phyloP scores from a whole-genome alignment of 208 protist genomes.

The Crithidia brevicula region DNA sequence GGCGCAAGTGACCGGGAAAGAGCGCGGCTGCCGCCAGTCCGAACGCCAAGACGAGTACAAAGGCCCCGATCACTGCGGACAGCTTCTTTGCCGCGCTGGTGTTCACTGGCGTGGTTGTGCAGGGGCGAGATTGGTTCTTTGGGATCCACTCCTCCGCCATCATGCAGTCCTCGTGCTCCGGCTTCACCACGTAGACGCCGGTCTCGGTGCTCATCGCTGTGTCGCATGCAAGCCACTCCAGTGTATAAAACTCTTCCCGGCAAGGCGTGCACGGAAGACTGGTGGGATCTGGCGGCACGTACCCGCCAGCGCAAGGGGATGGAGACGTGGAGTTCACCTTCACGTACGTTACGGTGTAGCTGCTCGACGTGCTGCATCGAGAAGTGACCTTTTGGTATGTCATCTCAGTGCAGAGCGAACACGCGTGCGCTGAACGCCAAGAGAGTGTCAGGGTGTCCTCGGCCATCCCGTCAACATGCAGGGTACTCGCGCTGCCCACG shows the following conservation, averaged over 20 bases:
- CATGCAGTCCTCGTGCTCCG: constrained; percentile 3
- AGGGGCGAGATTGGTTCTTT: background rate
- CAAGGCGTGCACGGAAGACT: constrained; percentile 5
- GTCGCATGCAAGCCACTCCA: constrained; percentile 19
- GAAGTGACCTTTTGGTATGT: background rate
- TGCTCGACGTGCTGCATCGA: background rate
- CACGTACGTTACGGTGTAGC: constrained; percentile 3
- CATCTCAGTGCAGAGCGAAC: constrained; percentile 5
- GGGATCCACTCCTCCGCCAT: background rate
- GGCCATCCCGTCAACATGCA: background rate
- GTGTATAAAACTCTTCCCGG: background rate
- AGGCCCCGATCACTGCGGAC: background rate
- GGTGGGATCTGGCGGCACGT: background rate
- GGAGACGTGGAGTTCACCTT: background rate
- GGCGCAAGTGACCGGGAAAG: background rate
- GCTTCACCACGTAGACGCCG: constrained; percentile 6
- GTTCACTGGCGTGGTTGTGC: background rate
- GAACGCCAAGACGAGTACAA: background rate
- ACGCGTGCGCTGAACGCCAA: constrained; percentile 16
- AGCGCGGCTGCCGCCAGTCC: background rate
- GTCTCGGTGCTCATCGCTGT: background rate
- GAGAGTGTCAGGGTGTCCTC: background rate
- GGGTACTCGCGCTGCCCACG: background rate
- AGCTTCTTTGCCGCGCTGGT: background rate
- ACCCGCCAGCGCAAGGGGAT: background rate